phyloP scores from a whole-genome alignment of 2,329 filamentous ascomycete species.

The Pezicula radicicola region DNA sequence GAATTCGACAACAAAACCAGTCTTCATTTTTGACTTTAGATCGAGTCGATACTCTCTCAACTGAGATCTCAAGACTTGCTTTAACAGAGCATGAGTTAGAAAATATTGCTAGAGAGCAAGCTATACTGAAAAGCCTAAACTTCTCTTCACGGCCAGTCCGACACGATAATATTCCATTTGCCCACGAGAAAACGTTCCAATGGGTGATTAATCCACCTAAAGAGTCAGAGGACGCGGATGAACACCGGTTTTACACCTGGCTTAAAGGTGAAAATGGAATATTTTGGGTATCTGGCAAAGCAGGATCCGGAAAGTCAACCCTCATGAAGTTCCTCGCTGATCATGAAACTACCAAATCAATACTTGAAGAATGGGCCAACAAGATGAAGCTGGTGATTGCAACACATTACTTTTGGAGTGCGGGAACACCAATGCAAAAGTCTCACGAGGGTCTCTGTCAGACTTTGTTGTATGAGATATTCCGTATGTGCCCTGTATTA shows the following conservation, averaged over 20 bases:
- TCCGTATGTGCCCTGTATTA: constrained; percentile 6
- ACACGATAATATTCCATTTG: background rate
- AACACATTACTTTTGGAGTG: constrained; percentile 14
- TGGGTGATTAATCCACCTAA: background rate
- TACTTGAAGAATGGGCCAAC: constrained; percentile 7
- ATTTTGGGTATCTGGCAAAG: constrained; percentile 12
- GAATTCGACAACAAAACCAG: too few species aligned
- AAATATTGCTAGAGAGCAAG: background rate
- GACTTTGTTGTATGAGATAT: constrained; percentile 7
- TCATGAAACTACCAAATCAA: background rate
- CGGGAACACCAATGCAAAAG: constrained; percentile 12
- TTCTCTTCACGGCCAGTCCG: background rate
- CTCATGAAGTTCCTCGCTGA: constrained; percentile 13
- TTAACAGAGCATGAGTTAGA: too few species aligned
- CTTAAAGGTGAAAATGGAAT: constrained; percentile 1
- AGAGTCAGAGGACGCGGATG: background rate
- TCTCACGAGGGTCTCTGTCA: constrained; percentile 15
- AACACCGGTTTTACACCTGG: constrained; percentile 1
- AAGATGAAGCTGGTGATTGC: background rate
- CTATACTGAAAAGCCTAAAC: background rate
- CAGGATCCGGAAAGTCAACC: constrained; percentile 1
- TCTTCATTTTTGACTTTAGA: too few species aligned
- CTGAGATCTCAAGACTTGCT: too few species aligned
- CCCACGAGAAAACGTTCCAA: background rate
- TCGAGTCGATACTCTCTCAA: too few species aligned